phyloP scores from a whole-genome alignment of 1,284 basidiomycete genomes.

The Microbotryum intermedium region DNA sequence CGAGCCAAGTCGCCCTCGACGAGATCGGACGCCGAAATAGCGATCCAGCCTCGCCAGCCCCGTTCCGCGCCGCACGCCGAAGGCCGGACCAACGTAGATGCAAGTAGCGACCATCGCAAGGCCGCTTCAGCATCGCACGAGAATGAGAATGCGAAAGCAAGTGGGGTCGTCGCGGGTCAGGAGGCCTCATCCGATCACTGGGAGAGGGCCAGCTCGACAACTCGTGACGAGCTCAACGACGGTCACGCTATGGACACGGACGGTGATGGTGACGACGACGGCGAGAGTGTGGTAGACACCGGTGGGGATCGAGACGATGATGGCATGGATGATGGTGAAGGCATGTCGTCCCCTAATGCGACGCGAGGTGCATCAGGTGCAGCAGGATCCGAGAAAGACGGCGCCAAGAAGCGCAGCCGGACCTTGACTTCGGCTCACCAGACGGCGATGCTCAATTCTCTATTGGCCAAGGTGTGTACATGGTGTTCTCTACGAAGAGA shows the following conservation, averaged over 20 bases:
- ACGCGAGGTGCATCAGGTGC: background rate
- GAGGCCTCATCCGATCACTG: background rate
- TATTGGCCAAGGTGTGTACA: constrained; percentile 59
- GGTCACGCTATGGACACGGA: background rate
- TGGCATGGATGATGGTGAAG: constrained; percentile 1
- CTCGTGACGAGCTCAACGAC: background rate
- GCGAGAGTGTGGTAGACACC: constrained; percentile 1
- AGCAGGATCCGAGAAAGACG: constrained; percentile 3
- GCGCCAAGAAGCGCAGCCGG: constrained; percentile 47
- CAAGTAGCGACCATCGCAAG: background rate
- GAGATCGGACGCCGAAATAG: constrained; percentile 17
- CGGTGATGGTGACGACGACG: background rate
- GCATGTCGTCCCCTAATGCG: constrained; percentile 1
- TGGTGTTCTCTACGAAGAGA: too few relatives aligned
- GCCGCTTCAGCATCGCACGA: background rate
- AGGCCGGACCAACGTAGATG: background rate
- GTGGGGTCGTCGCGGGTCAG: background rate
- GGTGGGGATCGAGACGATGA: constrained; percentile 10
- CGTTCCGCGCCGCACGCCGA: background rate
- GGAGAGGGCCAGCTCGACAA: background rate
- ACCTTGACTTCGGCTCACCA: constrained; percentile 76
- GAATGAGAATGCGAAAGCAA: background rate
- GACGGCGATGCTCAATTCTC: constrained; percentile 65
- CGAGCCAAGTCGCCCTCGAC: constrained; percentile 9
- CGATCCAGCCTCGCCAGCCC: background rate